phyloP scores from a whole-genome alignment of 1,284 basidiomycete genomes.

The Golubevia pallescens region DNA sequence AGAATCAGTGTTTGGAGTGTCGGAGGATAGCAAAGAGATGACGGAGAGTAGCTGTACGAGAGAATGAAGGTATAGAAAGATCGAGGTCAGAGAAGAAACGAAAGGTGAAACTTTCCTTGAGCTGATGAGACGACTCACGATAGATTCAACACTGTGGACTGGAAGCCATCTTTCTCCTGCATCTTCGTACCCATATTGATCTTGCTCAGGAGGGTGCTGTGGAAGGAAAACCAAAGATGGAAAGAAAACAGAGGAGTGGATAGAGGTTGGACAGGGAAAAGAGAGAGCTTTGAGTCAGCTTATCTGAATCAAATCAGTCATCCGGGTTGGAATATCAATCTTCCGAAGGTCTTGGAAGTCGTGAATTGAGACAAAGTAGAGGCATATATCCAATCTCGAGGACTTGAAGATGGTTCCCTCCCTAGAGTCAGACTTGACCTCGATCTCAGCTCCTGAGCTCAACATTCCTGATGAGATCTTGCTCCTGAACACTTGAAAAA shows the following conservation, averaged over 20 bases:
- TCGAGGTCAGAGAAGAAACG: neutral
- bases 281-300: too few relatives aligned
- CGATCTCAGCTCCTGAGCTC: too few relatives aligned
- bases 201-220: constrained; percentile 92
- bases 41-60: constrained; percentile 83
- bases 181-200: constrained; percentile 97
- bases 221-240: constrained; percentile 10
- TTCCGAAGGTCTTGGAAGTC: too few relatives aligned
- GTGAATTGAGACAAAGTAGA: too few relatives aligned
- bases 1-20: constrained; percentile 89
- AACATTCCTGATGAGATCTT: too few relatives aligned
- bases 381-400: too few relatives aligned
- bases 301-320: too few relatives aligned
- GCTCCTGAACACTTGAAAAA: too few relatives aligned
- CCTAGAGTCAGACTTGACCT: too few relatives aligned
- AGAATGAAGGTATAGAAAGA: neutral
- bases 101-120: neutral
- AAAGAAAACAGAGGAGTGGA: constrained; percentile 15
- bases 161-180: constrained; percentile 97
- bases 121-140: constrained; percentile 71
- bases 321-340: too few relatives aligned
- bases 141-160: constrained; percentile 94
- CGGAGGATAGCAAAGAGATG: constrained; percentile 90
- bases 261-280: neutral
- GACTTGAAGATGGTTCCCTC: too few relatives aligned